Percentiles rank a stretch among this genome's conserved stretches.
Evolutionary conservation across 306 rosid species (phyloP).

Genomic region (Dryas drummondii): DNA sequence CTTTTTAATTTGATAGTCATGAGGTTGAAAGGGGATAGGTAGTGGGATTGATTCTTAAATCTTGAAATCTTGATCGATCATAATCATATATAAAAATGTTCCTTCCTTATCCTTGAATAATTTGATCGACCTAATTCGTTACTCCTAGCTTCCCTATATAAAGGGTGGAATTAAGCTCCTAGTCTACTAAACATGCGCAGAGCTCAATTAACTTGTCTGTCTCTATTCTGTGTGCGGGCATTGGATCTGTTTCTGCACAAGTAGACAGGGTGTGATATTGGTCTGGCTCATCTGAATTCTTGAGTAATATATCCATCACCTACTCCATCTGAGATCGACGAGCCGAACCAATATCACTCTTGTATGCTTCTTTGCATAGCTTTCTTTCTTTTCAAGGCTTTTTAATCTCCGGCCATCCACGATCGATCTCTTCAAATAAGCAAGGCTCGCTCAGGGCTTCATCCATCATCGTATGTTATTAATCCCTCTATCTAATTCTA

Average conservation of each 20-base stretch:
- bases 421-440: no score
- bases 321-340: conserved; percentile 12
- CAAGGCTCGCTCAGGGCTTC: no score
- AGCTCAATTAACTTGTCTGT: no score
- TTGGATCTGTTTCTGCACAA: conserved; percentile 33
- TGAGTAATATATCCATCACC: neutral
- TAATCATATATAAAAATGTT: conserved; percentile 3
- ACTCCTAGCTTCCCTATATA: neutral
- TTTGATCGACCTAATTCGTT: no score
- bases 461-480: no score
- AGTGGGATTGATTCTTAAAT: conserved; percentile 28
- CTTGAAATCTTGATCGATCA: conserved; percentile 14
- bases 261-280: conserved; percentile 72
- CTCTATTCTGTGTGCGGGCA: neutral
- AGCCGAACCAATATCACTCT: conserved; percentile 90
- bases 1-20: neutral
- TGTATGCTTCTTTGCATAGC: conserved; percentile 51
- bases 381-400: no score
- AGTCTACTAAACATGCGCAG: neutral
- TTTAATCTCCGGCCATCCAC: no score
- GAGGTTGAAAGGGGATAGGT: conserved; percentile 1
- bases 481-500: no score
- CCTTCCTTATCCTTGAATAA: conserved; percentile 12
- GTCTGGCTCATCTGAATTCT: conserved; percentile 47
- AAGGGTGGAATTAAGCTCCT: neutral